phyloP scores from a whole-genome alignment of 352 stramenopile genomes.

The Globisporangium radiosum region DNA sequence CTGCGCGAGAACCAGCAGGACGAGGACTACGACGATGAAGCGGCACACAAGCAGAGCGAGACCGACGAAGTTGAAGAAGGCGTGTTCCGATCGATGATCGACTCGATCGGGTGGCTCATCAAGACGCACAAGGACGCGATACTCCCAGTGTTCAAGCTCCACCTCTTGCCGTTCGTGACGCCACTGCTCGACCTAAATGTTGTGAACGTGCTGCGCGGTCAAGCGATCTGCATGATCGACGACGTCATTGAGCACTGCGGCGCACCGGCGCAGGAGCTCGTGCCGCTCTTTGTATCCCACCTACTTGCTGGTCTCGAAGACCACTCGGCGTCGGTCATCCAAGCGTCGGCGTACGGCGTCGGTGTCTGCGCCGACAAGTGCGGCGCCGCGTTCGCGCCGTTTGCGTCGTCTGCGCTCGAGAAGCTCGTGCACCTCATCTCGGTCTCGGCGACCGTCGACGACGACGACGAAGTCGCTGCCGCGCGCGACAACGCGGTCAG shows the following conservation, averaged over 20 bases:
- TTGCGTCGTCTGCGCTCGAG: conserved; percentile 56
- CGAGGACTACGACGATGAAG: conserved; percentile 78
- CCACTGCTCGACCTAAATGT: conserved; percentile 57
- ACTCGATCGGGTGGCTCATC: conserved; percentile 82
- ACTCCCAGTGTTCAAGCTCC: conserved; percentile 67
- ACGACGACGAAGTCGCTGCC: conserved; percentile 49
- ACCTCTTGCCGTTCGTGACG: conserved; percentile 59
- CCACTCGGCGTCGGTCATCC: conserved; percentile 52
- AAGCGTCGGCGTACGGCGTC: conserved; percentile 78
- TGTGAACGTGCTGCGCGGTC: conserved; percentile 58
- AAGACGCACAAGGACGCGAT: conserved; percentile 77
- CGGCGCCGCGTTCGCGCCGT: conserved; percentile 60
- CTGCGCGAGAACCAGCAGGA: conserved; percentile 66
- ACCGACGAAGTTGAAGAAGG: conserved; percentile 69
- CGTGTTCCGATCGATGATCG: conserved; percentile 74
- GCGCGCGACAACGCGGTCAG: conserved; percentile 80
- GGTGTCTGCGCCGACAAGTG: conserved; percentile 80
- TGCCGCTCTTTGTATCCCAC: conserved; percentile 67
- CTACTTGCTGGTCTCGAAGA: conserved; percentile 72
- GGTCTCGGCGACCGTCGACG: conserved; percentile 37
- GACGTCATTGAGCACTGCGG: conserved; percentile 86
- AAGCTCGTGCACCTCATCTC: conserved; percentile 68
- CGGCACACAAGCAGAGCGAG: conserved; percentile 60
- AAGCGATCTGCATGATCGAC: conserved; percentile 86
- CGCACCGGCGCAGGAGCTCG: conserved; percentile 54